Evolutionary conservation across 1,139 yeast species (phyloP).

Genomic region (Neolecta irregularis): DNA sequence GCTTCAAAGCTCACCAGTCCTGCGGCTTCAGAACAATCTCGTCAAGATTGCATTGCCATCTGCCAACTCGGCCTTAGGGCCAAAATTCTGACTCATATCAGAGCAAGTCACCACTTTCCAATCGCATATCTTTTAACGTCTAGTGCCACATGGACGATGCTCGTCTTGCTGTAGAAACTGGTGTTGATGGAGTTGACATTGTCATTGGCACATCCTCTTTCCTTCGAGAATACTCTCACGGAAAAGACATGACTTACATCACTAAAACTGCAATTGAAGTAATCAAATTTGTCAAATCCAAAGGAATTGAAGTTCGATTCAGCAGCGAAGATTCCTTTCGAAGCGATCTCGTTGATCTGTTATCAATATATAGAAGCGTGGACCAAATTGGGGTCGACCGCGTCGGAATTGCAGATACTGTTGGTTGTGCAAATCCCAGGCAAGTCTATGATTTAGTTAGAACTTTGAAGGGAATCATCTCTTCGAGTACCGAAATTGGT

Average conservation of each 20-base stretch:
- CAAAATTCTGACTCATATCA: constrained; percentile 48
- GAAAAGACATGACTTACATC: constrained; percentile 97
- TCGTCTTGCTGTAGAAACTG: constrained; percentile 88
- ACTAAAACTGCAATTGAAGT: constrained; percentile 94
- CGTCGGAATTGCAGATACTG: constrained; percentile 98
- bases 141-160: constrained; percentile 99
- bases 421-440: constrained; percentile 97
- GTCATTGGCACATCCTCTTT: constrained; percentile 96
- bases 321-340: constrained; percentile 96
- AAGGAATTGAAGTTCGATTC: constrained; percentile 92
- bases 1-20: constrained; percentile 94
- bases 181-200: constrained; percentile 98
- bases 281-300: constrained; percentile 90
- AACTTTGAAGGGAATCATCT: constrained; percentile 82
- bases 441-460: constrained; percentile 94
- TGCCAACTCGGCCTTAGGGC: constrained; percentile 94
- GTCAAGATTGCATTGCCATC: constrained; percentile 90
- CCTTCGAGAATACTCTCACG: constrained; percentile 87
- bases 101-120: not conserved
- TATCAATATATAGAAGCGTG: constrained; percentile 91
- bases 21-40: constrained; percentile 89
- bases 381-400: constrained; percentile 96
- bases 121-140: not conserved
- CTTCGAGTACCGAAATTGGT: no score
- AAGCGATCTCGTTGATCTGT: constrained; percentile 85